Conservation (phyloP, 2,329 filamentous ascomycete species). For the Microdochium paspali region DNA sequence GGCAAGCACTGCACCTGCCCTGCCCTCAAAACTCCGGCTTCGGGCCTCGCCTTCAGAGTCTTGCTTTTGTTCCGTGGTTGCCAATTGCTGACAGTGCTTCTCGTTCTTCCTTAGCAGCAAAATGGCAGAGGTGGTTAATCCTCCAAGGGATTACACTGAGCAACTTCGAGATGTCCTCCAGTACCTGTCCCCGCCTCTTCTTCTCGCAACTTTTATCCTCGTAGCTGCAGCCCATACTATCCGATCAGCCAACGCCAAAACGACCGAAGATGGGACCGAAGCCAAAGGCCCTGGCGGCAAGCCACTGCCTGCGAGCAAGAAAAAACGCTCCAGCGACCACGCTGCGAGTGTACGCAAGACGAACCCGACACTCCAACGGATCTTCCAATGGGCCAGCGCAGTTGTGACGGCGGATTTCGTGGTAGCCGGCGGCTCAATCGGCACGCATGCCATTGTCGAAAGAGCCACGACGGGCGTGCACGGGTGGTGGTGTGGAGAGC, state of each 20-base stretch:
- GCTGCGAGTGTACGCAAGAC: conserved; percentile 27
- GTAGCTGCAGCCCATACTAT: conserved; percentile 44
- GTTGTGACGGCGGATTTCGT: conserved; percentile 67
- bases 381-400: conserved; percentile 68
- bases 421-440: conserved; percentile 63
- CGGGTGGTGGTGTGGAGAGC: conserved; percentile 20
- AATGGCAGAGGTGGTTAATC: conserved; percentile 15
- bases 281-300: conserved; percentile 79
- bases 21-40: not conserved
- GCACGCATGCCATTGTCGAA: conserved; percentile 61
- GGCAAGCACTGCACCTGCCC: not conserved
- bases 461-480: conserved; percentile 19
- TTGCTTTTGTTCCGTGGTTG: not conserved
- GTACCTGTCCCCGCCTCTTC: conserved; percentile 41
- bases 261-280: conserved; percentile 34
- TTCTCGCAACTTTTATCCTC: conserved; percentile 41
- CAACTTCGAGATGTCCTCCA: conserved; percentile 34
- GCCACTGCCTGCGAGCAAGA: conserved; percentile 64
- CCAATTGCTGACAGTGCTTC: not conserved
- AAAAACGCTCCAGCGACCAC: conserved; percentile 37
- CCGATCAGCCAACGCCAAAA: conserved; percentile 37
- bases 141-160: conserved; percentile 18
- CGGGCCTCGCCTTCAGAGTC: no score
- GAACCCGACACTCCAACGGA: conserved; percentile 29
- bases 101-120: conserved; percentile 12